These are phyloP conservation scores for Saccharomycopsis lassenensis DNA, from an alignment of 805 yeast genomes.

Conservation along the genomic window DNA sequence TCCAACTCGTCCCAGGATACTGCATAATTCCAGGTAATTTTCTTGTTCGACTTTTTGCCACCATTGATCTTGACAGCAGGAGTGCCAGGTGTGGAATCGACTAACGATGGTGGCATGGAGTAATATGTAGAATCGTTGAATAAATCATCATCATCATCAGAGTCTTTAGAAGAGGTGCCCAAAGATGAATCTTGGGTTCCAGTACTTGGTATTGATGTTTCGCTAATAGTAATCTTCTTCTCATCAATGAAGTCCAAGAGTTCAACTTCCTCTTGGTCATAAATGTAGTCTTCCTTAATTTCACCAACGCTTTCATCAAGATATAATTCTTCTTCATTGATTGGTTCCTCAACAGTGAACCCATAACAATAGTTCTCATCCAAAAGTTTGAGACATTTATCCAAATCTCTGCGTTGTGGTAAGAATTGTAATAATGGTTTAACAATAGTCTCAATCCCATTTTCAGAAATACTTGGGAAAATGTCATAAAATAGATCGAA, in stretches of 20 bases:
- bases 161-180: slow-evolving; percentile 8
- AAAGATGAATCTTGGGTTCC: slow-evolving; percentile 1
- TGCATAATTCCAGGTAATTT: neutral
- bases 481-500: slow-evolving; percentile 65
- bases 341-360: slow-evolving; percentile 55
- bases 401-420: slow-evolving; percentile 43
- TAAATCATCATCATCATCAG: neutral
- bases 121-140: neutral
- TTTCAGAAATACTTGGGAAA: slow-evolving; percentile 63
- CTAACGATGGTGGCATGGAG: slow-evolving; percentile 5
- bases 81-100: slow-evolving; percentile 7
- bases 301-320: neutral
- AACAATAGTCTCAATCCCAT: slow-evolving; percentile 53
- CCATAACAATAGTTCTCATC: slow-evolving; percentile 25
- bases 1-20: slow-evolving; percentile 10
- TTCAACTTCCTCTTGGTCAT: slow-evolving; percentile 1
- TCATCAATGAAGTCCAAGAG: too few species aligned
- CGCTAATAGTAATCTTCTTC: neutral
- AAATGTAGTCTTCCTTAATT: neutral
- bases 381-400: slow-evolving; percentile 38
- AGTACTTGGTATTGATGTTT: too few species aligned
- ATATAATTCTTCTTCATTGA: neutral
- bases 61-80: slow-evolving; percentile 3
- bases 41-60: slow-evolving; percentile 2
- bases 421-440: slow-evolving; percentile 57